Conservation (phyloP, 2,329 filamentous ascomycete species). For the Aspergillus hiratsukae region DNA sequence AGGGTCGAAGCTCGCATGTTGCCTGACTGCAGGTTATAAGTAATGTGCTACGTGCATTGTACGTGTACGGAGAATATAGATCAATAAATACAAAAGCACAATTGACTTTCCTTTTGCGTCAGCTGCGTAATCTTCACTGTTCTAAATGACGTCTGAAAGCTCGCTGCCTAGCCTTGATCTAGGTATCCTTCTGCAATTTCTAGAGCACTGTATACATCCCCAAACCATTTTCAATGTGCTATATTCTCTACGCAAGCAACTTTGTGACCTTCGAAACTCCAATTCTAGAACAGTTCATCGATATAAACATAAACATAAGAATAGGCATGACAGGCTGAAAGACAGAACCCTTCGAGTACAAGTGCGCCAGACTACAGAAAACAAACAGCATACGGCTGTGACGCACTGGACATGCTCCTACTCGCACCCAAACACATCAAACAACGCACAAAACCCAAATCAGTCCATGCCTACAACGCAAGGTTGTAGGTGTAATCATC, state of each 20-base stretch:
- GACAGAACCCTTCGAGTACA: background rate
- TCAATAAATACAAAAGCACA: background rate
- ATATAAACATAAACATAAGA: background rate
- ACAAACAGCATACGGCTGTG: background rate
- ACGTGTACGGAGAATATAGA: background rate
- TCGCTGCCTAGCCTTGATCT: background rate
- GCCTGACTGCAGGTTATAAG: background rate
- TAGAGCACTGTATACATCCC: background rate
- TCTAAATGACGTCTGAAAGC: background rate
- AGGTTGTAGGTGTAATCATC: conserved; percentile 69
- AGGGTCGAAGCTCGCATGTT: background rate
- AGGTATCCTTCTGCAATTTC: background rate
- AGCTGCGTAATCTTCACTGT: background rate
- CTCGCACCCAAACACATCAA: background rate
- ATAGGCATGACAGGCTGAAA: background rate
- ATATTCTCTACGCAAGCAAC: background rate
- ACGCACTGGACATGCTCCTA: background rate
- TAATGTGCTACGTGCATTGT: background rate
- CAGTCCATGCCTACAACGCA: conserved; percentile 45
- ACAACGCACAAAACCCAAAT: background rate
- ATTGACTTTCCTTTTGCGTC: background rate
- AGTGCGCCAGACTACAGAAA: conserved; percentile 1
- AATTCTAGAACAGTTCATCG: background rate
- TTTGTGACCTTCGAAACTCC: background rate
- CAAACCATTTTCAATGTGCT: background rate